These are phyloP conservation scores for Ascochyta koolunga DNA, from an alignment of 2,329 filamentous ascomycete genomes.

Conservation along the genomic window DNA sequence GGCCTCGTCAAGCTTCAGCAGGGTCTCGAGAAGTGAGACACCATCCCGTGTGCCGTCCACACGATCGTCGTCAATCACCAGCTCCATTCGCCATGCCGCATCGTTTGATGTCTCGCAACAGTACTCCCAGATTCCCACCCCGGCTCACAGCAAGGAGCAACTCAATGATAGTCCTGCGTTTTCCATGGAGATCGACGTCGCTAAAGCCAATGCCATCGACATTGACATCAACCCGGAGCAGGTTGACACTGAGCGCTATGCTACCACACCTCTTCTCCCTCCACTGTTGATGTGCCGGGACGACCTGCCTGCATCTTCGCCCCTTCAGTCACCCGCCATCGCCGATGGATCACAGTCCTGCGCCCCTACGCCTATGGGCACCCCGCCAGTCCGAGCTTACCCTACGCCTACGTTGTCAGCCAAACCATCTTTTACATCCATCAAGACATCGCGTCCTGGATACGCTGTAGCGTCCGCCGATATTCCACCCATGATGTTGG, in stretches of 20 bases:
- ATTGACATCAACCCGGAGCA: slow-evolving; percentile 57
- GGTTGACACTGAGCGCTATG: slow-evolving; percentile 64
- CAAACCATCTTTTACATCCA: slow-evolving; percentile 78
- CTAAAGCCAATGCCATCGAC: slow-evolving; percentile 54
- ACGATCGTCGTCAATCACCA: slow-evolving; percentile 78
- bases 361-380: slow-evolving; percentile 55
- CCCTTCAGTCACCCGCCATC: slow-evolving; percentile 83
- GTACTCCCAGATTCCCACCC: slow-evolving; percentile 30
- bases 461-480: slow-evolving; percentile 58
- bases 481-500: slow-evolving; percentile 68
- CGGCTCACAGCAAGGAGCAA: slow-evolving; percentile 42
- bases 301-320: slow-evolving; percentile 70
- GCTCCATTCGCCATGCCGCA: slow-evolving; percentile 56
- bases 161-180: slow-evolving; percentile 39
- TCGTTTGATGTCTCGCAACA: slow-evolving; percentile 47
- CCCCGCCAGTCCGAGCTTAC: slow-evolving; percentile 53
- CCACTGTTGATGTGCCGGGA: slow-evolving; percentile 71
- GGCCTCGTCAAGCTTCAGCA: slow-evolving; percentile 36
- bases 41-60: slow-evolving; percentile 69
- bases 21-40: slow-evolving; percentile 49
- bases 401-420: slow-evolving; percentile 77
- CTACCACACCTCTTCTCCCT: slow-evolving; percentile 83
- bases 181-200: slow-evolving; percentile 44
- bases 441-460: slow-evolving; percentile 58
- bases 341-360: slow-evolving; percentile 60